phyloP scores from a whole-genome alignment of 352 stramenopile genomes.

The Globisporangium okanoganense region DNA sequence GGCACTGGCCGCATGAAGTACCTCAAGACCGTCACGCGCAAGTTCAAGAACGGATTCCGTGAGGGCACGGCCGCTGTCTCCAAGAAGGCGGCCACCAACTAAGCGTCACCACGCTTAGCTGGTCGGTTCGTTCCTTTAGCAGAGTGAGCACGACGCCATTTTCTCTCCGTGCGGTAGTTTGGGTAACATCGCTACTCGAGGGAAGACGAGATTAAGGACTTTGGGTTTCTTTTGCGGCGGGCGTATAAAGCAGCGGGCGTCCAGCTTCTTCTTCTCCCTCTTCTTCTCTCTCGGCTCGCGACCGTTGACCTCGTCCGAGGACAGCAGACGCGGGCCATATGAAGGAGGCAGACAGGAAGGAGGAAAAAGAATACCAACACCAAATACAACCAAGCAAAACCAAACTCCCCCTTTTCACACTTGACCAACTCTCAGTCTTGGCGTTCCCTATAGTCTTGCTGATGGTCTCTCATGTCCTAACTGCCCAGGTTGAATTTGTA shows the following conservation, averaged over 20 bases:
- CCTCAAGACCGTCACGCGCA: constrained; percentile 97
- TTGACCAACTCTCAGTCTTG: neutral
- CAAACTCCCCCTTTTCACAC: neutral
- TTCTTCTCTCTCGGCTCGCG: neutral
- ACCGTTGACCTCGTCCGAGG: neutral
- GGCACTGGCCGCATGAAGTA: constrained; percentile 98
- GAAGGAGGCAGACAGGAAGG: neutral
- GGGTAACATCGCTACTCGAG: constrained; percentile 23
- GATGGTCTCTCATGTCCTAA: neutral
- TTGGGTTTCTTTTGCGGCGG: constrained; percentile 5
- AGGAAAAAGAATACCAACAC: neutral
- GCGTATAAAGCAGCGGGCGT: neutral
- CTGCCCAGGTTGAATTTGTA: neutral
- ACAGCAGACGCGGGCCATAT: neutral
- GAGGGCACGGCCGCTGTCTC: constrained; percentile 88
- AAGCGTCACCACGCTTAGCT: constrained; percentile 29
- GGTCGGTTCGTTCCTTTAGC: neutral
- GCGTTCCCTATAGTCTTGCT: neutral
- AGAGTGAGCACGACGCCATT: constrained; percentile 10
- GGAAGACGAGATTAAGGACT: constrained; percentile 15
- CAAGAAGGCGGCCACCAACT: constrained; percentile 90
- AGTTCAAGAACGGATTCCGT: constrained; percentile 99
- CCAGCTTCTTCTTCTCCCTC: constrained; percentile 12
- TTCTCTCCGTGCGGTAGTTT: constrained; percentile 20
- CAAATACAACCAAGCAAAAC: constrained; percentile 5